Percentiles rank a stretch among this genome's conserved stretches.
Evolutionary conservation across 495 filamentous ascomycete genomes (phyloP).

Genomic region (Trichoderma asperelloides): DNA sequence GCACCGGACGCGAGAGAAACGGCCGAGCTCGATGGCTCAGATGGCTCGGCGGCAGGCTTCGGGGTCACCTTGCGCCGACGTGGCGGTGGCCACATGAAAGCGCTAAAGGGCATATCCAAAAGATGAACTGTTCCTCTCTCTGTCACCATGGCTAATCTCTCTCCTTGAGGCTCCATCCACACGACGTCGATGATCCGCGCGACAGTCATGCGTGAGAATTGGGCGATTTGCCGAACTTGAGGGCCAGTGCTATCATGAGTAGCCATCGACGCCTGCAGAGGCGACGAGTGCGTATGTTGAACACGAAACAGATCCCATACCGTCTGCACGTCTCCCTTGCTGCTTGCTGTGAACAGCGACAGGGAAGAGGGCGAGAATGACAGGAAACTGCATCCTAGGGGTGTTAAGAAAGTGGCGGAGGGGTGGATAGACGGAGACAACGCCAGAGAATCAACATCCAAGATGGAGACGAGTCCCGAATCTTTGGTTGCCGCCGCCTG

Average conservation of each 20-base stretch:
- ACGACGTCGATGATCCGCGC: slow-evolving; percentile 82
- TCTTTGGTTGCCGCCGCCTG: slow-evolving; percentile 46
- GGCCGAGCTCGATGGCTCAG: slow-evolving; percentile 37
- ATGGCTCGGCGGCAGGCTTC: slow-evolving; percentile 27
- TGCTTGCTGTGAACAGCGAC: slow-evolving; percentile 77
- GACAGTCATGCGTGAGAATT: slow-evolving; percentile 83
- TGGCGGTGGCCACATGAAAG: slow-evolving; percentile 83
- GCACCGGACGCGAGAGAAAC: slow-evolving; percentile 49
- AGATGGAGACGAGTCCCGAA: slow-evolving; percentile 71
- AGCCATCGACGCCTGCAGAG: slow-evolving; percentile 32
- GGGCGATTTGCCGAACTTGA: slow-evolving; percentile 68
- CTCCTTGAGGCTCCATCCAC: slow-evolving; percentile 75
- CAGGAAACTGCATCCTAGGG: slow-evolving; percentile 81
- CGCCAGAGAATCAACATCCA: slow-evolving; percentile 60
- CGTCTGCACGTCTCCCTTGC: slow-evolving; percentile 83
- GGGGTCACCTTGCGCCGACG: slow-evolving; percentile 47
- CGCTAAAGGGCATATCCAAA: slow-evolving; percentile 71
- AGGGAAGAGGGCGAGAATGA: slow-evolving; percentile 82
- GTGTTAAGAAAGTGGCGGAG: slow-evolving; percentile 68
- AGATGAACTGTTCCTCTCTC: slow-evolving; percentile 91
- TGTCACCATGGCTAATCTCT: slow-evolving; percentile 76
- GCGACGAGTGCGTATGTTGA: slow-evolving; percentile 43
- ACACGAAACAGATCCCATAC: slow-evolving; percentile 89
- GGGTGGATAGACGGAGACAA: slow-evolving; percentile 48
- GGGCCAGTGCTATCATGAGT: slow-evolving; percentile 25